phyloP scores from a whole-genome alignment of 257 asterid species.

The Cinchona pubescens region DNA sequence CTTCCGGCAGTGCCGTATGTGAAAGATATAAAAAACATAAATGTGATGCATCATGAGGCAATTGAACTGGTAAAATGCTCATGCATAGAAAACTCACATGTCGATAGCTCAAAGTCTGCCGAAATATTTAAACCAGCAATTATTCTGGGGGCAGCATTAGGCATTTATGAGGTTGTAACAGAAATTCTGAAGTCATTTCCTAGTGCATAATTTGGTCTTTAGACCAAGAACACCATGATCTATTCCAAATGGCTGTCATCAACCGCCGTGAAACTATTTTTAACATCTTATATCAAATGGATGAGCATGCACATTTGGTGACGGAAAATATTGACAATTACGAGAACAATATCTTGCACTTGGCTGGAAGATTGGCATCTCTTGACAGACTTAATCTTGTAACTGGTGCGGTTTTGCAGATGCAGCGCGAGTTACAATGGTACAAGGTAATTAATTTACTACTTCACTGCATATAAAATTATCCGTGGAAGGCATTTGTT shows the following conservation, averaged over 20 bases:
- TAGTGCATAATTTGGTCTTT: slow-evolving; percentile 30
- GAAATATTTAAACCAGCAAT: slow-evolving; percentile 28
- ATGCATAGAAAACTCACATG: slow-evolving; percentile 23
- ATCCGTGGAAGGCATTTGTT: not conserved
- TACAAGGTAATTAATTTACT: slow-evolving; percentile 23
- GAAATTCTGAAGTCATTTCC: slow-evolving; percentile 29
- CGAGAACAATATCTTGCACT: slow-evolving; percentile 29
- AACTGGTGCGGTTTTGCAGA: slow-evolving; percentile 29
- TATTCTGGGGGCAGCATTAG: slow-evolving; percentile 21
- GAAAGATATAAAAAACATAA: slow-evolving; percentile 24
- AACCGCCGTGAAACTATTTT: slow-evolving; percentile 30
- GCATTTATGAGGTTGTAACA: slow-evolving; percentile 28
- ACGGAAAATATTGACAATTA: slow-evolving; percentile 22
- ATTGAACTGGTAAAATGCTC: slow-evolving; percentile 27
- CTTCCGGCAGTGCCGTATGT: slow-evolving; percentile 29
- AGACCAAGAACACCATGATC: slow-evolving; percentile 25
- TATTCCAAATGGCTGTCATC: slow-evolving; percentile 32
- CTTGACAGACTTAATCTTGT: slow-evolving; percentile 29
- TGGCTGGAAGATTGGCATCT: slow-evolving; percentile 31
- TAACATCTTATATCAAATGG: slow-evolving; percentile 23
- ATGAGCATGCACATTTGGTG: slow-evolving; percentile 27
- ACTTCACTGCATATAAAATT: not conserved
- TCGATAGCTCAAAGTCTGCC: slow-evolving; percentile 16
- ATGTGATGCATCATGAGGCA: slow-evolving; percentile 29
- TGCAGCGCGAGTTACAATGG: slow-evolving; percentile 37